Percentiles rank a stretch among this genome's conserved stretches.
These are phyloP conservation scores for Westerdykella ornata DNA, from an alignment of 2,329 filamentous ascomycete genomes.

Conservation along the genomic window DNA sequence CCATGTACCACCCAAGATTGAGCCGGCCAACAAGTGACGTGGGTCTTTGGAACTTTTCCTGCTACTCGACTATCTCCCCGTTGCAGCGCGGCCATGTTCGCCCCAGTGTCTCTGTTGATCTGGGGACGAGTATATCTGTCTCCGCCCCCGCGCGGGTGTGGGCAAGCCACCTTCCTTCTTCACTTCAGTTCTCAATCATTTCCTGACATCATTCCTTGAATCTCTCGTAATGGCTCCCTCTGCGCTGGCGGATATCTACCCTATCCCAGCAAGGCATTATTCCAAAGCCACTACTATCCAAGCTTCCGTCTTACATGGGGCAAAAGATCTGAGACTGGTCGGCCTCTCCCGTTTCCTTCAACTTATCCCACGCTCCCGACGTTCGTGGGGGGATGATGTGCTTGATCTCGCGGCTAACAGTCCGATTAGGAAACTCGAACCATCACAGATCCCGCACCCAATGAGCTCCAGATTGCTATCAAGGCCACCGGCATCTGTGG, in stretches of 20 bases:
- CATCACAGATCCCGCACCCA: conserved; percentile 48
- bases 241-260: conserved; percentile 36
- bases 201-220: conserved; percentile 12
- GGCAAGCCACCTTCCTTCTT: conserved; percentile 23
- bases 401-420: conserved; percentile 19
- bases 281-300: conserved; percentile 33
- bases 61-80: conserved; percentile 33
- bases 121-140: conserved; percentile 34
- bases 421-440: conserved; percentile 48
- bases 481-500: conserved; percentile 63
- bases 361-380: conserved; percentile 29
- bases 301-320: conserved; percentile 40
- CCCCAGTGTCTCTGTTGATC: conserved; percentile 23
- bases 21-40: conserved; percentile 37
- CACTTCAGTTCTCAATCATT: conserved; percentile 16
- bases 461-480: conserved; percentile 60
- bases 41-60: conserved; percentile 26
- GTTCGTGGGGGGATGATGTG: conserved; percentile 28
- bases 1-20: conserved; percentile 34
- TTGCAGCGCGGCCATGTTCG: conserved; percentile 30
- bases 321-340: conserved; percentile 40
- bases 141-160: conserved; percentile 35
- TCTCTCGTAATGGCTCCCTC: conserved; percentile 38
- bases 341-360: conserved; percentile 27
- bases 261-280: conserved; percentile 36